These are phyloP conservation scores for Carallia brachiata DNA, from an alignment of 345 rosid genomes.

Conservation along the genomic window DNA sequence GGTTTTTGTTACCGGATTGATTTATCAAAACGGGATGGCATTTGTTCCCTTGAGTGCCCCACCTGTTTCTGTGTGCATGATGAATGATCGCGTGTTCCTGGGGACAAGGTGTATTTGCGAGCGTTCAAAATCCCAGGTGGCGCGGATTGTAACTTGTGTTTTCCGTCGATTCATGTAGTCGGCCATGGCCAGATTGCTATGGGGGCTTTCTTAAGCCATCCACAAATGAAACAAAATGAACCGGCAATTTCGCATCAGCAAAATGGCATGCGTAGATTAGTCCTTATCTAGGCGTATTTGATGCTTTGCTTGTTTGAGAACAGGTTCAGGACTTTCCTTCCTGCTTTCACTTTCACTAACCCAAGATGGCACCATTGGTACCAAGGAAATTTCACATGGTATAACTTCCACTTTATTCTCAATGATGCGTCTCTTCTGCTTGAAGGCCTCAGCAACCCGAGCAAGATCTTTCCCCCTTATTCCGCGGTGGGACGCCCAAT, in stretches of 20 bases:
- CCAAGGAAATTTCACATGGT: constrained; percentile 8
- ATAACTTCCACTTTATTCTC: neutral
- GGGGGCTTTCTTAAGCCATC: too few relatives aligned
- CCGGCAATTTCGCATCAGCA: too few relatives aligned
- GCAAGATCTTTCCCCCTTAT: constrained; percentile 36
- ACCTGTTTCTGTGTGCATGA: neutral
- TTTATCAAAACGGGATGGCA: constrained; percentile 7
- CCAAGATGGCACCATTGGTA: neutral
- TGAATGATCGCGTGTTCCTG: too few relatives aligned
- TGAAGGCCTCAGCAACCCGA: constrained; percentile 21
- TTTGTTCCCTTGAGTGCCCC: constrained; percentile 6
- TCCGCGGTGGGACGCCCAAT: constrained; percentile 19
- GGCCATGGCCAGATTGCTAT: too few relatives aligned
- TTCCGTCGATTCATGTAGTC: too few relatives aligned
- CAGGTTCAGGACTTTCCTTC: neutral
- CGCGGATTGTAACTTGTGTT: too few relatives aligned
- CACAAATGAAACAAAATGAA: too few relatives aligned
- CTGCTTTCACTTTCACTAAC: neutral
- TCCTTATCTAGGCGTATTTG: constrained; percentile 16
- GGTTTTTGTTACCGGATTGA: neutral
- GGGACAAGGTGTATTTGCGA: neutral
- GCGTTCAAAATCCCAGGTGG: too few relatives aligned
- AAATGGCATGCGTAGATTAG: too few relatives aligned
- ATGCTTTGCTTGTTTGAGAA: constrained; percentile 26
- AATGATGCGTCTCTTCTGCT: constrained; percentile 24